Conservation (phyloP, 768 basidiomycete genomes). For the Termitomyces sp. region DNA sequence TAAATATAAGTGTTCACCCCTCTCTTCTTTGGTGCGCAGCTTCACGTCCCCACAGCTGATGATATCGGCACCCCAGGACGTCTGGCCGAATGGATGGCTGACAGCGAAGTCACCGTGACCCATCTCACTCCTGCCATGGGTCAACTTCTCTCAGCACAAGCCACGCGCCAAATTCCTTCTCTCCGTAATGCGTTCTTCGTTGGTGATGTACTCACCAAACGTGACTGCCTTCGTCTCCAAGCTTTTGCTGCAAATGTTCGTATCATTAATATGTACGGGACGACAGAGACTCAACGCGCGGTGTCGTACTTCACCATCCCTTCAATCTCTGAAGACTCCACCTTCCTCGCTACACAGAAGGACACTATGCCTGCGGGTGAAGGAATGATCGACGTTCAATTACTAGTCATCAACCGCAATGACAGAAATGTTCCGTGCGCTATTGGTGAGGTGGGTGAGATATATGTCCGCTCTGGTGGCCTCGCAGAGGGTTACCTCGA, state of each 20-base stretch:
- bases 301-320: constrained; percentile 97
- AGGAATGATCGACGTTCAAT: constrained; percentile 97
- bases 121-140: constrained; percentile 99
- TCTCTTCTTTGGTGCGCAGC: constrained; percentile 91
- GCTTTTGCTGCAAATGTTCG: constrained; percentile 85
- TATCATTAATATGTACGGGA: constrained; percentile 99
- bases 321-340: constrained; percentile 72
- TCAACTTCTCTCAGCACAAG: constrained; percentile 80
- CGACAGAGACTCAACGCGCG: constrained; percentile 97
- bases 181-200: constrained; percentile 95
- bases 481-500: constrained; percentile 95
- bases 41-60: constrained; percentile 94
- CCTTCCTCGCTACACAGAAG: constrained; percentile 91
- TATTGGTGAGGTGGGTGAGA: constrained; percentile 96
- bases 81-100: constrained; percentile 98
- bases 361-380: constrained; percentile 97
- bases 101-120: constrained; percentile 86
- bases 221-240: constrained; percentile 93
- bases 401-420: constrained; percentile 89
- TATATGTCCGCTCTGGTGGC: constrained; percentile 95
- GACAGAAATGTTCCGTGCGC: constrained; percentile 85
- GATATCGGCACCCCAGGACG: constrained; percentile 97
- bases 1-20: constrained; percentile 84
- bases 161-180: constrained; percentile 82
- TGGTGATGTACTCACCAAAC: constrained; percentile 97